Conservation (phyloP, 441 rosid species). For the Populus hybrid region DNA sequence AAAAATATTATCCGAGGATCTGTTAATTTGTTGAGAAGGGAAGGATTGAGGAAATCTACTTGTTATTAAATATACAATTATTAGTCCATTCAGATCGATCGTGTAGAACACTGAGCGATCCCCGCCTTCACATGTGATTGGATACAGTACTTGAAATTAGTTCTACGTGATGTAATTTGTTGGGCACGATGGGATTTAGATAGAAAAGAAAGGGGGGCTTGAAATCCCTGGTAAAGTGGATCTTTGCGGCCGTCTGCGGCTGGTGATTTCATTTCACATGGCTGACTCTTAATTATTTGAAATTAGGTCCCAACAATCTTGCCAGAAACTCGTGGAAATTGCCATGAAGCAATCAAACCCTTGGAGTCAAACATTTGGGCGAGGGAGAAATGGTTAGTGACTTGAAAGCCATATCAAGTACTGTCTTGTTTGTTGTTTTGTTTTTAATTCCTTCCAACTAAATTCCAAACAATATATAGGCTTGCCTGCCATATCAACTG, state of each 20-base stretch:
- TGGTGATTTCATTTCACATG: not conserved
- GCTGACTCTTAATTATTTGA: not conserved
- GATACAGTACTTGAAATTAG: too few relatives aligned
- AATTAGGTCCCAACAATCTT: not conserved
- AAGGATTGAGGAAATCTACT: not conserved
- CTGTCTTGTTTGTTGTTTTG: too few relatives aligned
- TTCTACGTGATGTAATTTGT: not conserved
- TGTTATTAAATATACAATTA: too few relatives aligned
- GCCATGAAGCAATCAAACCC: not conserved
- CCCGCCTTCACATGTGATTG: not conserved
- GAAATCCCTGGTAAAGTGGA: not conserved
- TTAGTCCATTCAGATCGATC: not conserved
- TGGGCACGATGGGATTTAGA: not conserved
- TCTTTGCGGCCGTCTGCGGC: not conserved
- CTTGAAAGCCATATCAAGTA: too few relatives aligned
- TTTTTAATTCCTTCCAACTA: too few relatives aligned
- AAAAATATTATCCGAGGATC: not conserved
- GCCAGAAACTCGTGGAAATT: not conserved
- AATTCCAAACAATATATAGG: too few relatives aligned
- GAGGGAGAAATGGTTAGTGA: too few relatives aligned
- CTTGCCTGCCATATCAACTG: too few relatives aligned
- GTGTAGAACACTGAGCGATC: too few relatives aligned
- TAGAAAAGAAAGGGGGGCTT: too few relatives aligned
- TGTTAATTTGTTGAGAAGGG: not conserved
- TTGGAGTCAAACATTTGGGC: too few relatives aligned